Conservation (phyloP, 2,329 filamentous ascomycete genomes). For the Calonectria pauciramosa region DNA sequence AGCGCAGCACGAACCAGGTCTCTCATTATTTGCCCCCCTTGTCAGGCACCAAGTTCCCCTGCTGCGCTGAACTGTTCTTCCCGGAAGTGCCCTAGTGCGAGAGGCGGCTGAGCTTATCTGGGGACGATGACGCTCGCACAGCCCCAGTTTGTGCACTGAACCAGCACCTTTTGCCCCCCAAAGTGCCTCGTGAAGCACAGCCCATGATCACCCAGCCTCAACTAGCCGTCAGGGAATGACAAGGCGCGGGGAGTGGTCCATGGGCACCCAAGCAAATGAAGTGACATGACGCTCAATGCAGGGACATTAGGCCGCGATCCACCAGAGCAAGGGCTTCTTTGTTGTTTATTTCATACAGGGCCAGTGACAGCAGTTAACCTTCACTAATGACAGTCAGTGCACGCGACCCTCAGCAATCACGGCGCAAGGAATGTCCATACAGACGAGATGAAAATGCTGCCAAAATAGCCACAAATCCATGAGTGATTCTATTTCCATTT, state of each 20-base stretch:
- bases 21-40: background rate
- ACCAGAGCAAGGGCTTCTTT: background rate
- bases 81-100: background rate
- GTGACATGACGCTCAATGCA: background rate
- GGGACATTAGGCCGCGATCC: background rate
- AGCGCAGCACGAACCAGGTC: background rate
- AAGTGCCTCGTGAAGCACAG: constrained; percentile 5
- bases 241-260: background rate
- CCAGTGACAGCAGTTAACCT: background rate
- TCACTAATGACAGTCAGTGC: background rate
- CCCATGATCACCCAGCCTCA: constrained; percentile 1
- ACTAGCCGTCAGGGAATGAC: background rate
- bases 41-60: background rate
- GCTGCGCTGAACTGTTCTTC: background rate
- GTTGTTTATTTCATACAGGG: background rate
- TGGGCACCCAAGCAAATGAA: background rate
- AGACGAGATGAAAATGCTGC: background rate
- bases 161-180: background rate
- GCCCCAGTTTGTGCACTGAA: background rate
- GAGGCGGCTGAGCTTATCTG: background rate
- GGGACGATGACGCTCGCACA: background rate
- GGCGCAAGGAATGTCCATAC: background rate
- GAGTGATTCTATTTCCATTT: background rate
- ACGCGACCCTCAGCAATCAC: background rate
- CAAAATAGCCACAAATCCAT: background rate